Evolutionary conservation across 305 asterid genomes (phyloP), one percentile per base, ranked within the genome.

Genomic region (Fraxinus velutina): DNA sequence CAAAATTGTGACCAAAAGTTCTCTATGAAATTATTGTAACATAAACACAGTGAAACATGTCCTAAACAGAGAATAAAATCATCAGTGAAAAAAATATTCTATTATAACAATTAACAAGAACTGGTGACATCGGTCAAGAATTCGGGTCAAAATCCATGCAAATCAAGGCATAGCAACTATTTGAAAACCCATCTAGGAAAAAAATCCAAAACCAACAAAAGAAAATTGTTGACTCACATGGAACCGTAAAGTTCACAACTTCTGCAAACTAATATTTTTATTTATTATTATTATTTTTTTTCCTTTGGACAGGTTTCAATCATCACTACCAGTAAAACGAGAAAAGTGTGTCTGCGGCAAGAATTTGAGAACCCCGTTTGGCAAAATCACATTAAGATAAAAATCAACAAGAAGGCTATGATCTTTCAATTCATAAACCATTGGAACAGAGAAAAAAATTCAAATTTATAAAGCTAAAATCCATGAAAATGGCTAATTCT

Each of bases 401-500:
- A 52, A 52, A 52, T 52, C 64, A n/a, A 52, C 64, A 52, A 52
- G 64, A 52, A 52, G 5, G 3, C 64, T 52, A n/a, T 52, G 64
- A n/a, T n/a, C 64, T 52, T 52, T 52, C 64, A n/a, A 52, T 21
- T 22, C 66, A 6, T 55, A 55, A 55, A 55, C 66, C 24, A 17
- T 17, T 55, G 66, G 66, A 55, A 5, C 27, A 55, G 24, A 17
- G 66, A 55, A 55, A n/a, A 52, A 55, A 55, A 0, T 55, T 55
- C 27, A 17, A 55, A 9, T 55, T 17, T 6, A 55, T 55, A 55
- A 17, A 55, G 66, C 27, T 52, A 52, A 64, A 86, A 60, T 74
- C 82, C 84, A 78, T 22, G 27, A 81, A 81, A 78, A 29, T 10
- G 80, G 24, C 47, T 21, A 64, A 77, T 60, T 47, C 3, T 19